Conservation (phyloP, 192 early-diverging fungal genomes). For the Coemansia sp. region DNA sequence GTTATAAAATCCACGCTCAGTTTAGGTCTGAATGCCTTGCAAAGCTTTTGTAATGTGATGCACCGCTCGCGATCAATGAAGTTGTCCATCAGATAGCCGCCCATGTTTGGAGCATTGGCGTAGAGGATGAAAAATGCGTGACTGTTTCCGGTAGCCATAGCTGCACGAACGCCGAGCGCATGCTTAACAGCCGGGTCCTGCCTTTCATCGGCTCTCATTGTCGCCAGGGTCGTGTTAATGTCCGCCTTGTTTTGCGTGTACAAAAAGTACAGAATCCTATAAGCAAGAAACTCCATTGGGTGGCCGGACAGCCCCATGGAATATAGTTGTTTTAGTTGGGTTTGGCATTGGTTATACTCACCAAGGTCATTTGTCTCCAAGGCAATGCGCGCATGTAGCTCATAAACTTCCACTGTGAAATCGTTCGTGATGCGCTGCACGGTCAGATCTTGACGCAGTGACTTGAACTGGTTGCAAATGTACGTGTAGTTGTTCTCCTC, state of each 20-base stretch:
- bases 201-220: constrained; percentile 72
- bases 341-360: constrained; percentile 98
- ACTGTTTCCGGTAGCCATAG: constrained; percentile 84
- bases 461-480: constrained; percentile 97
- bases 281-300: constrained; percentile 90
- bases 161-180: constrained; percentile 82
- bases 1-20: constrained; percentile 56
- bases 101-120: constrained; percentile 79
- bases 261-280: constrained; percentile 89
- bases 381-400: constrained; percentile 93
- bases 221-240: constrained; percentile 75
- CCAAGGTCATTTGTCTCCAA: constrained; percentile 95
- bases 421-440: constrained; percentile 93
- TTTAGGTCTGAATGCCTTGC: constrained; percentile 67
- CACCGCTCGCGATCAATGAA: constrained; percentile 89
- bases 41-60: constrained; percentile 72
- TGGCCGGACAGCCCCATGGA: constrained; percentile 68
- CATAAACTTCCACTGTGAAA: constrained; percentile 94
- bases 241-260: constrained; percentile 88
- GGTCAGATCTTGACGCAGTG: constrained; percentile 93
- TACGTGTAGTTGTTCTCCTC: constrained; percentile 89
- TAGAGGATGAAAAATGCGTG: constrained; percentile 84
- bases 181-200: constrained; percentile 67
- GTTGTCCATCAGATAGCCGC: constrained; percentile 88
- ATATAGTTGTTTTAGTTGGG: constrained; percentile 90